Evolutionary conservation across 805 yeast species (phyloP), one percentile per base, ranked within the genome.

Genomic region (Hemisphaericaspora nanyangensis): DNA sequence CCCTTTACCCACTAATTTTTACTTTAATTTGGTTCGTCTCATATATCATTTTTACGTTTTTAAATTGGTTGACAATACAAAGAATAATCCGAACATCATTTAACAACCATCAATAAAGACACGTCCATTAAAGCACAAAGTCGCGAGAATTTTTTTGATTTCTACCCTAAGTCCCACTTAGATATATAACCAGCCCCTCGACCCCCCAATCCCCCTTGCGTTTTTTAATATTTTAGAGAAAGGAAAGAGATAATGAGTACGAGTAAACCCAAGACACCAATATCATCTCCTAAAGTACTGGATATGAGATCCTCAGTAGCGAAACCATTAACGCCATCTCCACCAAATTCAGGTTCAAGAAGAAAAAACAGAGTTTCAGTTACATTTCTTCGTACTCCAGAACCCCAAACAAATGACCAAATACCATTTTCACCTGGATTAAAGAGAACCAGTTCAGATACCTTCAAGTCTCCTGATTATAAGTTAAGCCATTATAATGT

Each of bases 351-450:
- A 39, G 39, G 22, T 31, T 11, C 24, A 25, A 12, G 30, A 17
- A 5, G 17, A n/a, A 19, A 28, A n/a, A 38, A 33, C 25, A 45
- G 50, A 38, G 40, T 17, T 12, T 59, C 65, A 39, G 55, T 59
- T 7, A 37, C 42, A 27, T 58, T 54, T 34, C 52, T 67, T 24
- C 49, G 56, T 20, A 67, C 72, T 3, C 72, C 73, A 1, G 72
- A 67, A 25, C 66, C 60, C 31, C 40, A 46, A 15, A 35, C 29
- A 13, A 16, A 17, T 11, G 49, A 50, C 22, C 57, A 54, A 25
- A 42, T 65, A 16, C 72, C 72, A 28, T 58, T 63, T 38, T 58
- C 69, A 8, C 74, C 74, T 5, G 56, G 65, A n/a, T 45, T 60
- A 35, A 68, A 68, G 41, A 47, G 72, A 18, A 51, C 61, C 34